Evolutionary conservation across 2,329 filamentous ascomycete species (phyloP), one percentile per base, ranked within the genome.

Genomic region (Xylariales sp.): DNA sequence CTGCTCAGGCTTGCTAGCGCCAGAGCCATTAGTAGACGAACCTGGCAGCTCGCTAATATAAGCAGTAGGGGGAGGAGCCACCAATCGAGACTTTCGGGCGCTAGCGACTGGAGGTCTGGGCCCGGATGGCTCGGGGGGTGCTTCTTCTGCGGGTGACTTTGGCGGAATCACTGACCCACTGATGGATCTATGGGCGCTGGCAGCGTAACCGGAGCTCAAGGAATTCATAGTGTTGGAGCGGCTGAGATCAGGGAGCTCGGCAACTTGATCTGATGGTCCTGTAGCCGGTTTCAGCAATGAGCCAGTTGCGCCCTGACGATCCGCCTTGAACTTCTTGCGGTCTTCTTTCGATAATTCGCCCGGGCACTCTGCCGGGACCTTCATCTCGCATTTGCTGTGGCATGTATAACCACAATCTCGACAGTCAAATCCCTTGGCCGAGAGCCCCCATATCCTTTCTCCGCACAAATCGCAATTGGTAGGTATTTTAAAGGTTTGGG

Each of bases 361-460:
- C 0, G 93, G 93, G 56, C 93, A 98, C 57, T 95, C 88, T 6
- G 93, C 86, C 1, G 93, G 89, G 0, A 97, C 93, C 64, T 97
- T 98, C 84, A 98, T 93, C 67, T 98, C 88, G 60, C 93, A 98
- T 66, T 98, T 98, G 70, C 83, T 94, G 65, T 98, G 93, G 57
- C 93, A 98, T 2, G 90, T 96, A 65, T 96, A 98, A 23, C 94
- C 93, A 55, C 93, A 98, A 60, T 97, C 91, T 50, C 85, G 80
- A 56, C 93, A 98, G 59, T 95, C 90, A 56, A 95, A 94, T 0
- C 93, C 93, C 65, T 98, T 98, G 25, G 93, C 91, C 20, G 88
- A 95, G 28, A 98, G 63, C 1, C 93, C 93, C 93, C 93, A 98
- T 59, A 98, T 95, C 19, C 93, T 80, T 57, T 98, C 93, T 14